Percentiles rank a stretch among this genome's conserved stretches.
Evolutionary conservation across 495 filamentous ascomycete genomes (phyloP).

Genomic region (Penicillium flavigenum): DNA sequence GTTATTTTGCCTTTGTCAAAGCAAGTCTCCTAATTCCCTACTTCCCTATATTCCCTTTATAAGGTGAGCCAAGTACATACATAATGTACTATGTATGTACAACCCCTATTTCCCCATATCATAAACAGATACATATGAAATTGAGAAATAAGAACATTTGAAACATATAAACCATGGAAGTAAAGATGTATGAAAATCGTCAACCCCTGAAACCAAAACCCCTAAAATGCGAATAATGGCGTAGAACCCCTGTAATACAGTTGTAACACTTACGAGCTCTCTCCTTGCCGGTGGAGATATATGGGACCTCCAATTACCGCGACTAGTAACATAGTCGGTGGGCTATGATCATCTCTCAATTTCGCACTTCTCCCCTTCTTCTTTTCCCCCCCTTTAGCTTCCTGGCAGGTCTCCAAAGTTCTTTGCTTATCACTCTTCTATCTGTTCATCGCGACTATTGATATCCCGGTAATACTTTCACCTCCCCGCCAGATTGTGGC

Average conservation of each 20-base stretch:
- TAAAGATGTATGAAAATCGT: not conserved
- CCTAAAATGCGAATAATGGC: conserved; percentile 1
- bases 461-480: conserved; percentile 6
- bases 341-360: conserved; percentile 24
- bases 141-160: too few relatives aligned
- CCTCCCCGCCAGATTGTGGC: conserved; percentile 5
- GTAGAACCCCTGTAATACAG: conserved; percentile 11
- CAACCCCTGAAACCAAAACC: conserved; percentile 6
- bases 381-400: conserved; percentile 5
- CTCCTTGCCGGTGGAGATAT: conserved; percentile 21
- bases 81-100: not conserved
- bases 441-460: not conserved
- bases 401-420: conserved; percentile 5
- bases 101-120: not conserved
- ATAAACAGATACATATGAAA: too few relatives aligned
- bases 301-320: conserved; percentile 15
- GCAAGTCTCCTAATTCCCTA: not conserved
- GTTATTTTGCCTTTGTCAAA: not conserved
- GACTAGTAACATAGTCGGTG: conserved; percentile 24
- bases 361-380: conserved; percentile 15
- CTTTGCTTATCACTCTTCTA: conserved; percentile 2
- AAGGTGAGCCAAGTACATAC: too few relatives aligned
- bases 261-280: conserved; percentile 8
- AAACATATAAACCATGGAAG: not conserved
- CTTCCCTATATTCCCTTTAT: not conserved